Evolutionary conservation across 257 asterid genomes (phyloP).

Genomic region (Leptodermis oblonga): DNA sequence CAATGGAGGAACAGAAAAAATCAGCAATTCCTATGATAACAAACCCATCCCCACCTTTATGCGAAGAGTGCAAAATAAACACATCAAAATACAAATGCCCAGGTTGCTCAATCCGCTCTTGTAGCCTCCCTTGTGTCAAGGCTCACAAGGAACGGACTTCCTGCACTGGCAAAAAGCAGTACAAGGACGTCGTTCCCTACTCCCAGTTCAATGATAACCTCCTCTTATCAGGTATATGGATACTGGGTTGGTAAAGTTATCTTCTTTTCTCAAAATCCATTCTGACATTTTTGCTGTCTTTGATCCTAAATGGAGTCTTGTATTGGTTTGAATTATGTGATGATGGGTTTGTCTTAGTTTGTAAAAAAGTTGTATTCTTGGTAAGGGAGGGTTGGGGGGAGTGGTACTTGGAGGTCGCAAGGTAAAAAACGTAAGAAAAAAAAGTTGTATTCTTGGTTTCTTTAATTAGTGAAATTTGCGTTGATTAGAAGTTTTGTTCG

Average conservation of each 20-base stretch:
- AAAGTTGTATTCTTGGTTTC: background rate
- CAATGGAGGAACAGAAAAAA: conserved; percentile 22
- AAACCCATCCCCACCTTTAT: conserved; percentile 22
- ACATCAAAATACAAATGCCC: conserved; percentile 90
- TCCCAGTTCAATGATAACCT: conserved; percentile 69
- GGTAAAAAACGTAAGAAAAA: too few relatives aligned
- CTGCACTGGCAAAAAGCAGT: conserved; percentile 65
- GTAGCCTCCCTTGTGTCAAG: conserved; percentile 88
- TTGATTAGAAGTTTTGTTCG: background rate
- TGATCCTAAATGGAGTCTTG: background rate
- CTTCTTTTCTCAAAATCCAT: background rate
- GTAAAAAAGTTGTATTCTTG: background rate
- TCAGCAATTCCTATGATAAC: background rate
- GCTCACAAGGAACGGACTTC: conserved; percentile 77
- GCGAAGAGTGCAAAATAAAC: conserved; percentile 66
- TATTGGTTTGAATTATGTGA: background rate
- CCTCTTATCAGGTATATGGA: conserved; percentile 56
- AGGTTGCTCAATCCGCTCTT: conserved; percentile 74
- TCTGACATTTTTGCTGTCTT: background rate
- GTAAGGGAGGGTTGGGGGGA: too few relatives aligned
- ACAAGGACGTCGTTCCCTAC: conserved; percentile 49
- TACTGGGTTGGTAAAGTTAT: background rate
- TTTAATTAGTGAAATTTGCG: background rate
- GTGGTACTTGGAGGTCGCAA: too few relatives aligned
- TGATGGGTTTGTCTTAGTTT: background rate